These are phyloP conservation scores for Fusarium subglutinans DNA, from an alignment of 2,329 filamentous ascomycete genomes.

Conservation along the genomic window DNA sequence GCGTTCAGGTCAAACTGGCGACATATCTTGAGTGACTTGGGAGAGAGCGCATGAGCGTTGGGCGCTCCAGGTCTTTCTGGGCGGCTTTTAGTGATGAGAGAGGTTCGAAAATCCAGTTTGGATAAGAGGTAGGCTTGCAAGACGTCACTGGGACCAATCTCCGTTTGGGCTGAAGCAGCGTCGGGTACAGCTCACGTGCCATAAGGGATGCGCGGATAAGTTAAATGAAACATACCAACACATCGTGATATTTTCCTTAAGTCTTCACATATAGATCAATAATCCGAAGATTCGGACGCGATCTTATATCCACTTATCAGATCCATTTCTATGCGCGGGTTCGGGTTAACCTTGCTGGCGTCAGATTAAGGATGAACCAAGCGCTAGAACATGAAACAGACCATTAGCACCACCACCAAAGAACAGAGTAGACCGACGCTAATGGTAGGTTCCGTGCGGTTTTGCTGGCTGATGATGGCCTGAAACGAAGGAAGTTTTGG, in stretches of 20 bases:
- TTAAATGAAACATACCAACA: background rate
- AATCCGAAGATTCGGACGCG: fast-evolving
- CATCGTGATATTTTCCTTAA: background rate
- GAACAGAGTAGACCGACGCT: background rate
- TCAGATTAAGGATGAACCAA: slow-evolving; percentile 8
- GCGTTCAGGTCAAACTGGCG: background rate
- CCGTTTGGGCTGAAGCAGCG: background rate
- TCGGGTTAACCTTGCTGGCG: background rate
- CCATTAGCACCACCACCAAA: background rate
- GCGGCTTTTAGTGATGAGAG: too few relatives aligned
- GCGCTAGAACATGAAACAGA: background rate
- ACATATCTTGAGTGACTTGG: background rate
- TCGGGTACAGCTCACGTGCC: background rate
- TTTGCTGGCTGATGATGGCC: background rate
- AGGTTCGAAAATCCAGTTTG: background rate
- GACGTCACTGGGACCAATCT: background rate
- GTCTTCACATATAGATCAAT: background rate
- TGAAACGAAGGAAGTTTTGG: background rate
- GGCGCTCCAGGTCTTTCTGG: background rate
- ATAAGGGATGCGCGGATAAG: background rate
- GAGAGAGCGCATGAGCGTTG: background rate
- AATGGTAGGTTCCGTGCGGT: background rate
- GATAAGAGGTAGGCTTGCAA: background rate
- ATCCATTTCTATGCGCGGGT: background rate
- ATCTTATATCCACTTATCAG: background rate